Percentiles rank a stretch among this genome's conserved stretches.
phyloP scores from a whole-genome alignment of 2,329 filamentous ascomycete genomes.

The Apiospora pterosperma region DNA sequence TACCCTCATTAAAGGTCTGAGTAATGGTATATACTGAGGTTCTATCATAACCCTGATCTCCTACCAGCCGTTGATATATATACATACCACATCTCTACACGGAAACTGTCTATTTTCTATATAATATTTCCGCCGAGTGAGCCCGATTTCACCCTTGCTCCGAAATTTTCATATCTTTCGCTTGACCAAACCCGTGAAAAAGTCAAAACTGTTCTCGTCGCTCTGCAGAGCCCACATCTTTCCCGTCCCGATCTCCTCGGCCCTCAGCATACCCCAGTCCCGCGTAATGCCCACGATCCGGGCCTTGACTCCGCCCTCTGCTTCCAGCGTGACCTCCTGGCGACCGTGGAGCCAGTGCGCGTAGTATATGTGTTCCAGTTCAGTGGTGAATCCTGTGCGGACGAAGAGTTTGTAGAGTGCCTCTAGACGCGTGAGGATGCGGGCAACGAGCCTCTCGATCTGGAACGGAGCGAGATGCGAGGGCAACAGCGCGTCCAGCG shows the following conservation, averaged over 20 bases:
- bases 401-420: constrained; percentile 73
- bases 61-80: too few relatives aligned
- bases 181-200: constrained; percentile 83
- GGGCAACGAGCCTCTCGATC: constrained; percentile 77
- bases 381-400: constrained; percentile 67
- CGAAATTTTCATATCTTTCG: constrained; percentile 55
- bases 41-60: background rate
- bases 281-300: constrained; percentile 81
- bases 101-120: too few relatives aligned
- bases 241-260: constrained; percentile 80
- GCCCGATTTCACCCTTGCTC: background rate
- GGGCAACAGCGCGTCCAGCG: constrained; percentile 70
- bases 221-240: constrained; percentile 83
- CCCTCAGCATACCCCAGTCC: constrained; percentile 87
- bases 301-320: constrained; percentile 70
- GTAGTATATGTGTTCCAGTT: constrained; percentile 77
- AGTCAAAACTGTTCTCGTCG: constrained; percentile 98
- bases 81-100: too few relatives aligned
- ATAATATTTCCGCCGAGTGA: too few relatives aligned
- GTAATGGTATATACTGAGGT: background rate
- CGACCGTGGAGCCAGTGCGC: constrained; percentile 80
- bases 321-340: constrained; percentile 71
- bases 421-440: constrained; percentile 76
- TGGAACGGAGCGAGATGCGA: constrained; percentile 53
- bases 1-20: background rate